Percentiles rank a stretch among this genome's conserved stretches.
These are phyloP conservation scores for Coemansia sp. DNA, from an alignment of 192 early-diverging fungal genomes.

Conservation along the genomic window DNA sequence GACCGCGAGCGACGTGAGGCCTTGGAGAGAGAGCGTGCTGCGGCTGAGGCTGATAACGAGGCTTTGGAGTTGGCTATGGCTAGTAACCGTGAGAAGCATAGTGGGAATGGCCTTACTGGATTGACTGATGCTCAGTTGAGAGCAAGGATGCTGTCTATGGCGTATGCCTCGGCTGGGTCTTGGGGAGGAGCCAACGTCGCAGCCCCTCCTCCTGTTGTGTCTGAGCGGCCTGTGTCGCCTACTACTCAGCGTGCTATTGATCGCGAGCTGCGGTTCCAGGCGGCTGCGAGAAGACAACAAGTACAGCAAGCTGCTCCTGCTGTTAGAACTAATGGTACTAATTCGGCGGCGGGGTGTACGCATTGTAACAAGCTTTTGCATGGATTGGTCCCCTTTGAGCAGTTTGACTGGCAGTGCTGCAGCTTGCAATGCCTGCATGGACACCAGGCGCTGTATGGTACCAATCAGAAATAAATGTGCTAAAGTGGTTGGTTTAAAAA, in stretches of 20 bases:
- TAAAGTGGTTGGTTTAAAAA: not conserved
- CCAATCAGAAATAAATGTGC: not conserved
- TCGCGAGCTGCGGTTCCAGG: slow-evolving; percentile 44
- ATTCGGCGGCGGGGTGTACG: slow-evolving; percentile 17
- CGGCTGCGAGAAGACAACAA: slow-evolving; percentile 12
- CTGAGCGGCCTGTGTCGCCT: slow-evolving; percentile 14
- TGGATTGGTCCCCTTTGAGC: slow-evolving; percentile 71
- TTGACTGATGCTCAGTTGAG: slow-evolving; percentile 26
- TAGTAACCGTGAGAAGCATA: not conserved
- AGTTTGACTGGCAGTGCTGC: slow-evolving; percentile 70
- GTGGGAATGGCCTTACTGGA: not conserved
- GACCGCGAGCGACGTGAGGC: slow-evolving; percentile 14
- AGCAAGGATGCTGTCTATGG: slow-evolving; percentile 33
- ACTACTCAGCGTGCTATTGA: slow-evolving; percentile 27
- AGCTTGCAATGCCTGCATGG: slow-evolving; percentile 56
- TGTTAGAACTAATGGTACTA: not conserved
- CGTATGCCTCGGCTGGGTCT: slow-evolving; percentile 17
- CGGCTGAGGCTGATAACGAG: slow-evolving; percentile 11
- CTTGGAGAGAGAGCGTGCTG: not conserved
- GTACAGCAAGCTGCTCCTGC: not conserved
- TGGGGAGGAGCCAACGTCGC: not conserved
- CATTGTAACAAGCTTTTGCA: slow-evolving; percentile 67
- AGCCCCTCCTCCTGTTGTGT: no score
- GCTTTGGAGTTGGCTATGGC: slow-evolving; percentile 15
- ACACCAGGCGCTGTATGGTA: slow-evolving; percentile 23